phyloP scores from a whole-genome alignment of 768 basidiomycete genomes.

The Hericium alpestre region DNA sequence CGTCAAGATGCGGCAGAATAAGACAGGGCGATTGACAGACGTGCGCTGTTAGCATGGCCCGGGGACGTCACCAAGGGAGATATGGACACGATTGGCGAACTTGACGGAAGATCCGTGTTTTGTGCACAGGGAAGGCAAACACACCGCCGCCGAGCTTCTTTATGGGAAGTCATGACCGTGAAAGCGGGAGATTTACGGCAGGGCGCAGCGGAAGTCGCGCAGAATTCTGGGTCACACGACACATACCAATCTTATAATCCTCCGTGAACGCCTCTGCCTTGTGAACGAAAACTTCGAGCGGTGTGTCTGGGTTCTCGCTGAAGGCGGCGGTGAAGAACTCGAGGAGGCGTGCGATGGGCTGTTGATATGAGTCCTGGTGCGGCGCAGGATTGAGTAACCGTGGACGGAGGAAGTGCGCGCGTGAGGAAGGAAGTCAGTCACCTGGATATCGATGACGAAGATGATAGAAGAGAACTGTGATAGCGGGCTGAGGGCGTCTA shows the following conservation, averaged over 20 bases:
- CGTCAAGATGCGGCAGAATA: not conserved
- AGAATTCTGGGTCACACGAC: slow-evolving; percentile 4
- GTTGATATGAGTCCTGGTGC: slow-evolving; percentile 68
- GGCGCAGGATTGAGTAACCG: not conserved
- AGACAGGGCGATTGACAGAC: not conserved
- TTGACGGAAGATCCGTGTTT: not conserved
- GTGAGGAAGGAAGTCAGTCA: slow-evolving; percentile 25
- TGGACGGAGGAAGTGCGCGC: not conserved
- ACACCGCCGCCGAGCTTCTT: not conserved
- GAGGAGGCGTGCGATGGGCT: slow-evolving; percentile 72
- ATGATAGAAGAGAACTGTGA: slow-evolving; percentile 77
- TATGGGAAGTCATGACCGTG: too few species aligned
- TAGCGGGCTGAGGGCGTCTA: slow-evolving; percentile 70
- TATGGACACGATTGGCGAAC: not conserved
- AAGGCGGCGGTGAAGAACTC: slow-evolving; percentile 73
- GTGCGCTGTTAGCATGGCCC: not conserved
- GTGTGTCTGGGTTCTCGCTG: slow-evolving; percentile 62
- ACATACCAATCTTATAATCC: slow-evolving; percentile 79
- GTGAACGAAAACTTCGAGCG: slow-evolving; percentile 88
- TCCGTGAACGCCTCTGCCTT: slow-evolving; percentile 88
- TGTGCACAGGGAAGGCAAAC: not conserved
- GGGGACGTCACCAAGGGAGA: not conserved
- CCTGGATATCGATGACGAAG: slow-evolving; percentile 93
- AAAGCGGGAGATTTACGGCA: too few species aligned
- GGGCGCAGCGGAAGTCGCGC: not conserved